Evolutionary conservation across 140 eudicot genomes (phyloP), one percentile per base, ranked within the genome.

Genomic region (Senecio squalidus): DNA sequence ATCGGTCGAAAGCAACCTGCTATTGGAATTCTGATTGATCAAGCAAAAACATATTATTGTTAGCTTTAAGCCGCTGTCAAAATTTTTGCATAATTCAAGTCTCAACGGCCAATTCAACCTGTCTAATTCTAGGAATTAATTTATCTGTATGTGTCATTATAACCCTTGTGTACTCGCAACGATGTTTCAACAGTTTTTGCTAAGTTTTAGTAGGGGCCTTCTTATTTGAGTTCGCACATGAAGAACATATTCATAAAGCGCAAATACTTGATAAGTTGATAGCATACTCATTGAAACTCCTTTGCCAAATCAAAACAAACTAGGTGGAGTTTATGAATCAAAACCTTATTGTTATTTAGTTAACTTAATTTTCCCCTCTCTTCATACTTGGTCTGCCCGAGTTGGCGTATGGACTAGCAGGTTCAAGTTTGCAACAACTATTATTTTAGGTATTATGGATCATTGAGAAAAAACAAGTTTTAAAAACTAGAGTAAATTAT

Each of bases 191-290:
- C 49, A n/a, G 21, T 36, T 20, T 24, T 18, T 33, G 2, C 49
- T 38, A 36, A 58, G 17, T 9, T 59, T 41, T 4, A 28, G 66
- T 59, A 41, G 66, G 66, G 66, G 66, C 50, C 66, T 59, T 26
- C 52, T 59, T 1, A 11, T 14, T 36, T 57, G 33, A 40, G 49
- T 40, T 39, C 30, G 14, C 25, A 58, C 49, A 5, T 24, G 34
- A 59, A 4, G 24, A 40, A 59, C 5, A 30, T 44, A 44, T 17
- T 9, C n/a, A 4, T 3, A 17, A 44, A 44, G 16, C 16, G 20
- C 50, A 44, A 9, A 14, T 14, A 40, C 22, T 41, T 9, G 13
- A 58, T 21, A 4, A n/a, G n/a, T n/a, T 4, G 28, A 44, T 1
- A 58, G 11, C 29, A 59, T 59, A 13, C 18, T 39, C 49, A 59